Conservation (phyloP, 1,284 basidiomycete species). For the Neonothopanus nambi region DNA sequence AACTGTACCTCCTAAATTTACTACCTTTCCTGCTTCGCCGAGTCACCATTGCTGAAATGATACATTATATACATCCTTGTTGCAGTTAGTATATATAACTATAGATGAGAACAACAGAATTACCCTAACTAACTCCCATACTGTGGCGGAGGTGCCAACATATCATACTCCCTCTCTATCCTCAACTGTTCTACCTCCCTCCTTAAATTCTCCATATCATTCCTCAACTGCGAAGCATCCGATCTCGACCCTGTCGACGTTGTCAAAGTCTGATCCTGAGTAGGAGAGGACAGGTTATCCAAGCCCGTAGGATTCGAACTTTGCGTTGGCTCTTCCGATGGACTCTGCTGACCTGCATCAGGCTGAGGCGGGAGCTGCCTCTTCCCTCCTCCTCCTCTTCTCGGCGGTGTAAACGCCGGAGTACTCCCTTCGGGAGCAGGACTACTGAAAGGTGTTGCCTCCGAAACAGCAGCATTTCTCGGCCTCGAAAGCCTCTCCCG, state of each 20-base stretch:
- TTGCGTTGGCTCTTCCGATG: background rate
- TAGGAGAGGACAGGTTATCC: slow-evolving; percentile 1
- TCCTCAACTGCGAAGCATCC: slow-evolving; percentile 3
- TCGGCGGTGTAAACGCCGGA: too few relatives aligned
- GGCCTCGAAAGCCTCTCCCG: background rate
- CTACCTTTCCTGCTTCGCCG: too few relatives aligned
- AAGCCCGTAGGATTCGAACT: background rate
- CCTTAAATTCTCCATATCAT: slow-evolving; percentile 10
- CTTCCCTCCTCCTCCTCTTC: background rate
- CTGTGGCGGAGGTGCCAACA: slow-evolving; percentile 2
- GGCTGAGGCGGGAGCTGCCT: background rate
- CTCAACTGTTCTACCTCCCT: slow-evolving; percentile 5
- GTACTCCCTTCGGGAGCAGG: background rate
- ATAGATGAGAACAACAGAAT: too few relatives aligned
- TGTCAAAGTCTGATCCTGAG: background rate
- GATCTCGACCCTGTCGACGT: background rate
- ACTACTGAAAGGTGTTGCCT: background rate
- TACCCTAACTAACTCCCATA: background rate
- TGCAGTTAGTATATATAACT: too few relatives aligned
- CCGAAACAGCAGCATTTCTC: background rate
- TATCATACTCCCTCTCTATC: background rate
- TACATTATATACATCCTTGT: too few relatives aligned
- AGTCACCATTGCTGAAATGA: too few relatives aligned
- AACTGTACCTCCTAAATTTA: too few relatives aligned
- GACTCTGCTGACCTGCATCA: background rate